Percentiles rank a stretch among this genome's conserved stretches.
Evolutionary conservation across 495 filamentous ascomycete species (phyloP).

Genomic region (Penicillium nucicola): DNA sequence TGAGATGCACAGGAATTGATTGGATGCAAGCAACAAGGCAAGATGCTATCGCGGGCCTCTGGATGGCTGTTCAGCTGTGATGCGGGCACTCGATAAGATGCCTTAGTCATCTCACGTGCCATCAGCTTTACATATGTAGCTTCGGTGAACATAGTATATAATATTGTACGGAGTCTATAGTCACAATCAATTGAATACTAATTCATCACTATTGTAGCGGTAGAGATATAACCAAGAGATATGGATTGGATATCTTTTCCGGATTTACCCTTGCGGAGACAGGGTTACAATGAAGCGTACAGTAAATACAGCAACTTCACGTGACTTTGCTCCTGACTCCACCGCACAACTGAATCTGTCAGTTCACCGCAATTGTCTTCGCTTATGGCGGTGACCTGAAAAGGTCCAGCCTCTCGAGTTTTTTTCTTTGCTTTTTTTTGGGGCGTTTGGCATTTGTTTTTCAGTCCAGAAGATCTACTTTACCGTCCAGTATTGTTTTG

Average conservation of each 20-base stretch:
- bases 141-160: too few relatives aligned
- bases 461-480: too few relatives aligned
- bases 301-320: background rate
- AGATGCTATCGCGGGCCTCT: conserved; percentile 21
- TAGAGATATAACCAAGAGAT: too few relatives aligned
- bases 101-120: conserved; percentile 9
- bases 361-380: conserved; percentile 11
- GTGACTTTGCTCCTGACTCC: background rate
- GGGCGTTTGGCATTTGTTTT: too few relatives aligned
- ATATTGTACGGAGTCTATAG: too few relatives aligned
- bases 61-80: conserved; percentile 16
- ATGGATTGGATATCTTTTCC: background rate
- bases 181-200: too few relatives aligned
- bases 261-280: background rate
- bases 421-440: too few relatives aligned
- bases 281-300: background rate
- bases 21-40: conserved; percentile 10
- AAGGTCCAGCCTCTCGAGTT: too few relatives aligned
- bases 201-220: too few relatives aligned
- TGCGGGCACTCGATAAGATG: conserved; percentile 4
- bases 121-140: too few relatives aligned
- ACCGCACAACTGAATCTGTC: background rate
- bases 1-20: conserved; percentile 11
- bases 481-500: too few relatives aligned
- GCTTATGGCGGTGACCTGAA: background rate